A percentile compares a stretch with the other conserved stretches of the same genome.
phyloP scores from a whole-genome alignment of 305 asterid species.

The Striga hermonthica region DNA sequence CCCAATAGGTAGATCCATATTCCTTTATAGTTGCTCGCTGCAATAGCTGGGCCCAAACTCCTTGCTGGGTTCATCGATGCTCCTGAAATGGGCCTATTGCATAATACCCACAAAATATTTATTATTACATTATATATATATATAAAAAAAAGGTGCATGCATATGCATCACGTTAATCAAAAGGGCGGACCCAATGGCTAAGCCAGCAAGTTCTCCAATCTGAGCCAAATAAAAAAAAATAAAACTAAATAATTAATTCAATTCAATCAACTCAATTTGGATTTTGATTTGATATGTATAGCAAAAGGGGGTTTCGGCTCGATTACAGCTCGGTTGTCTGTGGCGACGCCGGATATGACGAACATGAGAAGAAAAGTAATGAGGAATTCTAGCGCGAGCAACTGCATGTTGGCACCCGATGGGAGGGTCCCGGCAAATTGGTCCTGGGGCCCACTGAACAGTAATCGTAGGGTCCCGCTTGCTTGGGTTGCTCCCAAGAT shows the following conservation, averaged over 20 bases:
- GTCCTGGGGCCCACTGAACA: conserved; percentile 57
- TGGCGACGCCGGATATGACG: conserved; percentile 78
- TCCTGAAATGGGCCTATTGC: conserved; percentile 66
- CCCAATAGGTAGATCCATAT: conserved; percentile 75
- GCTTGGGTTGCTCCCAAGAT: conserved; percentile 65
- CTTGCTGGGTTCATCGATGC: conserved; percentile 97
- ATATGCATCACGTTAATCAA: conserved; percentile 61
- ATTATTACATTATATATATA: too few relatives aligned
- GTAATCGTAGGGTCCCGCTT: conserved; percentile 60
- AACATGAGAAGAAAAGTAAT: conserved; percentile 90
- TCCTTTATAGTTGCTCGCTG: conserved; percentile 40
- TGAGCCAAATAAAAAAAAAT: conserved; percentile 28
- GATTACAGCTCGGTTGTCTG: conserved; percentile 74
- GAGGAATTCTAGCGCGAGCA: conserved; percentile 63
- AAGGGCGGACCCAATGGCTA: conserved; percentile 71
- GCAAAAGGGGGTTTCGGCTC: too few relatives aligned
- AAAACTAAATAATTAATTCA: conserved; percentile 4
- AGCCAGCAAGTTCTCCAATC: conserved; percentile 85
- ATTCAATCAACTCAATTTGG: neutral
- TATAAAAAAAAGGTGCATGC: too few relatives aligned
- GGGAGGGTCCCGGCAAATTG: conserved; percentile 70
- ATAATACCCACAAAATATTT: too few relatives aligned
- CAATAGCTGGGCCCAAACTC: conserved; percentile 86
- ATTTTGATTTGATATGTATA: neutral
- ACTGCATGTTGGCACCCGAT: conserved; percentile 52